Base-by-base conservation (phyloP, 805 yeast species). In the Candida oleophila region DNA sequence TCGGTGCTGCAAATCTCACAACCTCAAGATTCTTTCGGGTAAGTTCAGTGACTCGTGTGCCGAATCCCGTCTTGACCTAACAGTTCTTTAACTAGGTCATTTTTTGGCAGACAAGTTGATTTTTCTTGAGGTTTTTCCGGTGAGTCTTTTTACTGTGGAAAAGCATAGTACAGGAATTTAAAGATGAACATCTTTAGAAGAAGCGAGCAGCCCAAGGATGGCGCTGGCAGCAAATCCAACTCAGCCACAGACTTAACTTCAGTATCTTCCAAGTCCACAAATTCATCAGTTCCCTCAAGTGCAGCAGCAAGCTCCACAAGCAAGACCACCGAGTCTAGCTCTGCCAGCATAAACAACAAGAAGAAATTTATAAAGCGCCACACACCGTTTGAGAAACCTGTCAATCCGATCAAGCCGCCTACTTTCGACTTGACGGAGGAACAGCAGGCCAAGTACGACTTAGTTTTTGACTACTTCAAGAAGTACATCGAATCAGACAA, bases 361-460 rank as follows among this genome's bases (percentile, higher is more conserved):
- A n/a, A 57, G 39, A 54, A 54, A 22, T 62, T 57, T 38, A 58
- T 67, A 33, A 70, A 68, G 52, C 55, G 76, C 44, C 62, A 65
- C 43, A 59, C 53, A 3, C 77, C 77, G 2, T 72, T 72, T 48
- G 73, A 67, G 21, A 49, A 61, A 15, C 77, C 77, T 3, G 48
- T 69, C 14, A 56, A 65, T 44, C 70, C 73, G 4, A 55, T 66
- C 25, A 56, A 54, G 45, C 56, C 62, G 3, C 73, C 73, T 0
- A 59, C 42, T 2, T 54, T 59, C 40, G 64, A 66, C 44, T 57
- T 71, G 44, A 49, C 60, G 2, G 55, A 53, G 19, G 66, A 61
- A 22, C 66, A 71, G 51, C 56, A 65, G 46, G 55, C 52, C 18
- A 67, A 65, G 46, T 71, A 68, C 51, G 52, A 59, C 22, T 46